Evolutionary conservation across 352 stramenopile genomes (phyloP).

Genomic region (Phytophthora aleatoria): DNA sequence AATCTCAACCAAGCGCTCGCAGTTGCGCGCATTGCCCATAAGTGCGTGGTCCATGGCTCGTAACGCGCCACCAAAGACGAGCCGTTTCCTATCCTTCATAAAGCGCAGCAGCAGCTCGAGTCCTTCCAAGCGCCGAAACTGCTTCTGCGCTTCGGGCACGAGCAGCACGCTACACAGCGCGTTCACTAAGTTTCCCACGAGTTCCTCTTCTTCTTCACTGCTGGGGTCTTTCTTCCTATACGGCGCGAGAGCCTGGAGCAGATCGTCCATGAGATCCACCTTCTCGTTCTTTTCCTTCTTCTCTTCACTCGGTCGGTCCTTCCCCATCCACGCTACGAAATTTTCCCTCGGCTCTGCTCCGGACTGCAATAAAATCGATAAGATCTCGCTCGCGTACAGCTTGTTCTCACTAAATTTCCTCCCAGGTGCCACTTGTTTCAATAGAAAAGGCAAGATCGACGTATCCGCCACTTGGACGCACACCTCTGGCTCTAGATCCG

Average conservation of each 20-base stretch:
- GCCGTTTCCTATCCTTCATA: constrained; percentile 86
- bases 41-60: constrained; percentile 65
- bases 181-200: constrained; percentile 94
- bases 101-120: constrained; percentile 94
- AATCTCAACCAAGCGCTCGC: constrained; percentile 72
- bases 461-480: constrained; percentile 59
- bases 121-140: constrained; percentile 82
- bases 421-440: constrained; percentile 49
- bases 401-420: constrained; percentile 72
- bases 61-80: constrained; percentile 58
- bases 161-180: constrained; percentile 82
- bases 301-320: constrained; percentile 18
- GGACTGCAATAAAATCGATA: constrained; percentile 86
- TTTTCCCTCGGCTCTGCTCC: constrained; percentile 45
- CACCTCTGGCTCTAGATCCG: constrained; percentile 57
- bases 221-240: constrained; percentile 89
- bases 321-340: constrained; percentile 40
- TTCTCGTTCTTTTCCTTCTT: constrained; percentile 22
- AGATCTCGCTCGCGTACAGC: constrained; percentile 83
- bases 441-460: constrained; percentile 59
- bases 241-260: constrained; percentile 88
- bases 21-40: constrained; percentile 65
- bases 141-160: constrained; percentile 46
- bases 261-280: constrained; percentile 88
- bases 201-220: constrained; percentile 89